These are phyloP conservation scores for Entophlyctis luteolus DNA, from an alignment of 192 early-diverging fungal genomes.

Conservation along the genomic window DNA sequence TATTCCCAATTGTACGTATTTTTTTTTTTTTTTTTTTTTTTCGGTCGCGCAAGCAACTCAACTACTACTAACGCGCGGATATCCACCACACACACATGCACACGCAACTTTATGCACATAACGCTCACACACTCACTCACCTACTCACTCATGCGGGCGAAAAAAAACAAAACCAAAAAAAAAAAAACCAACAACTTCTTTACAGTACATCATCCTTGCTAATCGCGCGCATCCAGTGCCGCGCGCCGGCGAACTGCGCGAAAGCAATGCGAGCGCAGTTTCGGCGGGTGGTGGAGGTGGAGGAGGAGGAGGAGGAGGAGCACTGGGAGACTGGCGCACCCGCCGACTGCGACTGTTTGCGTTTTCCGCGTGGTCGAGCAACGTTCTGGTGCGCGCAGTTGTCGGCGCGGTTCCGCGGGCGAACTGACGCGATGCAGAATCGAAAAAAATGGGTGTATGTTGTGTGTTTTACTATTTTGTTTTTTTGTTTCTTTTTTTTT, in stretches of 20 bases:
- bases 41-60: too few species aligned
- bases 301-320: not conserved
- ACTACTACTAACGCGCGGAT: too few species aligned
- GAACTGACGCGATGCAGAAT: too few species aligned
- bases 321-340: not conserved
- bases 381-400: not conserved
- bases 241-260: not conserved
- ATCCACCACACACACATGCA: too few species aligned
- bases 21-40: not conserved
- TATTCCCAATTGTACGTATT: constrained; percentile 48
- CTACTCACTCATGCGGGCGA: not conserved
- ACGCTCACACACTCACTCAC: not conserved
- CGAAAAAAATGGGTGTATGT: too few species aligned
- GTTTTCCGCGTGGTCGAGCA: not conserved
- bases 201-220: constrained; percentile 56
- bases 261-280: too few species aligned
- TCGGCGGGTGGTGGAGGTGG: too few species aligned
- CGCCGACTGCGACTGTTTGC: not conserved
- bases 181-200: not conserved
- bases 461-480: not conserved
- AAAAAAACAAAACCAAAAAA: too few species aligned
- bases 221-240: constrained; percentile 45
- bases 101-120: not conserved
- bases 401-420: too few species aligned
- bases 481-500: not conserved